phyloP scores from a whole-genome alignment of 2,329 filamentous ascomycete species.

The Aspergillus japonicus region DNA sequence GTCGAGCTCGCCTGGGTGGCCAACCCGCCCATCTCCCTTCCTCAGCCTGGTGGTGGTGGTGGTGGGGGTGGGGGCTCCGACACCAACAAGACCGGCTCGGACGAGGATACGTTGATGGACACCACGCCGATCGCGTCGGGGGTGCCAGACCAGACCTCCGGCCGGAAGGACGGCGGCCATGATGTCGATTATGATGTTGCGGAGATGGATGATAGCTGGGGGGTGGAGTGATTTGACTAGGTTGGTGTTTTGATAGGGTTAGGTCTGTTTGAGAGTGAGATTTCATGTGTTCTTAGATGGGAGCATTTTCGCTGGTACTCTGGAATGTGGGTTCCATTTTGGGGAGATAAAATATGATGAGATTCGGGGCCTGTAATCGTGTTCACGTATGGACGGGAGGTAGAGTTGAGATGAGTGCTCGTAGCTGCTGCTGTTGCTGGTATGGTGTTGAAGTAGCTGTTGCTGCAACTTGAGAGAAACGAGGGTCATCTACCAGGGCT shows the following conservation, averaged over 20 bases:
- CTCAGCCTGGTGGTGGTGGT: constrained; percentile 9
- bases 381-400: too few relatives aligned
- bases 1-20: constrained; percentile 57
- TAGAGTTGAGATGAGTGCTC: too few relatives aligned
- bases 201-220: constrained; percentile 50
- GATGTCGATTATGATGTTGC: constrained; percentile 54
- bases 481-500: too few relatives aligned
- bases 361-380: too few relatives aligned
- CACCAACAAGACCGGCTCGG: constrained; percentile 25
- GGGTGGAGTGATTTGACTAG: constrained; percentile 17
- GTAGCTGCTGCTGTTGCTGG: too few relatives aligned
- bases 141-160: constrained; percentile 11
- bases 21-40: constrained; percentile 32
- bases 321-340: too few relatives aligned
- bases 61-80: constrained; percentile 16
- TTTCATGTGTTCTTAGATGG: too few relatives aligned
- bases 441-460: too few relatives aligned
- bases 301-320: too few relatives aligned
- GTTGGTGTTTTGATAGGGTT: not conserved
- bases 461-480: too few relatives aligned
- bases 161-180: constrained; percentile 19
- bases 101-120: constrained; percentile 35
- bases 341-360: too few relatives aligned
- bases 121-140: constrained; percentile 13
- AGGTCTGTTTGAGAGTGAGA: not conserved